A percentile compares a stretch with the other conserved stretches of the same genome.
Conservation (phyloP, 495 filamentous ascomycete genomes). For the Trichoderma orchidacearum region DNA sequence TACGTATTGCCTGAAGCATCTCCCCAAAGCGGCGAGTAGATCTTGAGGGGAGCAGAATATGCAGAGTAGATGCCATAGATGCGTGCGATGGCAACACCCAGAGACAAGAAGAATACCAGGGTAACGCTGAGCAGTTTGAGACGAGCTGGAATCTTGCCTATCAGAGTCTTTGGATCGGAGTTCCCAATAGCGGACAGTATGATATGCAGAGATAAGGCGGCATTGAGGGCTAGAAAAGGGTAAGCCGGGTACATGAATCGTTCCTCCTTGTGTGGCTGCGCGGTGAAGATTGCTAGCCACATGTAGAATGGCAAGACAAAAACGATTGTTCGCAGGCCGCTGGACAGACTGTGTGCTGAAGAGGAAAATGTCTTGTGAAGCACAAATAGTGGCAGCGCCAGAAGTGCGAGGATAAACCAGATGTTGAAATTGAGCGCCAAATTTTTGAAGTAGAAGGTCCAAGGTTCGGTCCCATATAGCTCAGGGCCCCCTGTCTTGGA, state of each 20-base stretch:
- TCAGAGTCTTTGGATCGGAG: slow-evolving; percentile 45
- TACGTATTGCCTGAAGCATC: slow-evolving; percentile 26
- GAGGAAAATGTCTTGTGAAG: slow-evolving; percentile 31
- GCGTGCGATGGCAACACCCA: slow-evolving; percentile 54
- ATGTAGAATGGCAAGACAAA: slow-evolving; percentile 80
- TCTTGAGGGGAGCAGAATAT: slow-evolving; percentile 71
- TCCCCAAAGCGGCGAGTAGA: slow-evolving; percentile 44
- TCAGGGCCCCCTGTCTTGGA: slow-evolving; percentile 68
- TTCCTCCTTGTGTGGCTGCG: slow-evolving; percentile 95
- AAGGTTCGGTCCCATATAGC: slow-evolving; percentile 93
- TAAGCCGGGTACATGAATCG: slow-evolving; percentile 98
- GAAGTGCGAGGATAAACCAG: slow-evolving; percentile 77
- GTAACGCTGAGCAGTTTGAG: slow-evolving; percentile 51
- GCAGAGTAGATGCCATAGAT: slow-evolving; percentile 69
- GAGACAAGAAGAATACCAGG: slow-evolving; percentile 36
- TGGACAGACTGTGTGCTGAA: slow-evolving; percentile 27
- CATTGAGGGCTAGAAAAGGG: slow-evolving; percentile 83
- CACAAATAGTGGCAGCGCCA: slow-evolving; percentile 47
- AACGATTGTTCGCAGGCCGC: slow-evolving; percentile 54
- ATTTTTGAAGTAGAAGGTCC: slow-evolving; percentile 93
- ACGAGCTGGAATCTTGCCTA: slow-evolving; percentile 54
- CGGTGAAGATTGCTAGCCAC: slow-evolving; percentile 84
- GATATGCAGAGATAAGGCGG: slow-evolving; percentile 72
- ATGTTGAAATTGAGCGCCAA: slow-evolving; percentile 88
- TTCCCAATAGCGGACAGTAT: slow-evolving; percentile 58